A percentile compares a stretch with the other conserved stretches of the same genome.
These are phyloP conservation scores for Candida hungchunana DNA, from an alignment of 805 yeast genomes.

Conservation along the genomic window DNA sequence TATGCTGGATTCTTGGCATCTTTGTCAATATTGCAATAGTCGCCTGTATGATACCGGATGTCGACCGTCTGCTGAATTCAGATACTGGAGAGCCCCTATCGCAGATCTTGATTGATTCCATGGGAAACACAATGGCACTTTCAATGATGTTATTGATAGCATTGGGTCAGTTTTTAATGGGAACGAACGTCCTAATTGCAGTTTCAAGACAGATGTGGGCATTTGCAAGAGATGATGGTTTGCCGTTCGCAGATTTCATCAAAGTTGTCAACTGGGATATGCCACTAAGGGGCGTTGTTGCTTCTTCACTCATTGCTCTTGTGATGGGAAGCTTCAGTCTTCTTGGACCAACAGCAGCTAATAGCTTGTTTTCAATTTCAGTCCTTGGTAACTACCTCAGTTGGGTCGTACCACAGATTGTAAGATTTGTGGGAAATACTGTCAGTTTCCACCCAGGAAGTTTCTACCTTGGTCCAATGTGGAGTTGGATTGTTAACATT, in stretches of 20 bases:
- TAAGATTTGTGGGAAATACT: constrained; percentile 41
- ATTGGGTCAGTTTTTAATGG: constrained; percentile 62
- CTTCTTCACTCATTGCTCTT: constrained; percentile 34
- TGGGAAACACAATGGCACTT: constrained; percentile 62
- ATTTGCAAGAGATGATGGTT: constrained; percentile 70
- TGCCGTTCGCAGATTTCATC: constrained; percentile 55
- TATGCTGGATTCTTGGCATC: constrained; percentile 58
- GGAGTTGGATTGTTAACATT: constrained; percentile 43
- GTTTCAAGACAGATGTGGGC: constrained; percentile 70
- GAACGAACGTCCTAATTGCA: constrained; percentile 54
- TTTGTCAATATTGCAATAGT: constrained; percentile 47
- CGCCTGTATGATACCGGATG: constrained; percentile 49
- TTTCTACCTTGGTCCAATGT: constrained; percentile 52
- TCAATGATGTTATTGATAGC: constrained; percentile 58
- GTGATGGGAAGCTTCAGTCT: constrained; percentile 37
- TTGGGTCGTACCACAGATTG: constrained; percentile 37
- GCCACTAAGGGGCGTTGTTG: constrained; percentile 59
- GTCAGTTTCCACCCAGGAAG: constrained; percentile 59
- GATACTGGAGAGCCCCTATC: constrained; percentile 61
- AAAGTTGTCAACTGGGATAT: constrained; percentile 52
- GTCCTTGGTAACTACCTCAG: constrained; percentile 41
- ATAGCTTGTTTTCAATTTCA: constrained; percentile 39
- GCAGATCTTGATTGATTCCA: constrained; percentile 55
- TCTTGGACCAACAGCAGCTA: constrained; percentile 39
- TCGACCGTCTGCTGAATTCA: constrained; percentile 38